These are phyloP conservation scores for Xylaria sp. DNA, from an alignment of 2,329 filamentous ascomycete species.

Conservation along the genomic window DNA sequence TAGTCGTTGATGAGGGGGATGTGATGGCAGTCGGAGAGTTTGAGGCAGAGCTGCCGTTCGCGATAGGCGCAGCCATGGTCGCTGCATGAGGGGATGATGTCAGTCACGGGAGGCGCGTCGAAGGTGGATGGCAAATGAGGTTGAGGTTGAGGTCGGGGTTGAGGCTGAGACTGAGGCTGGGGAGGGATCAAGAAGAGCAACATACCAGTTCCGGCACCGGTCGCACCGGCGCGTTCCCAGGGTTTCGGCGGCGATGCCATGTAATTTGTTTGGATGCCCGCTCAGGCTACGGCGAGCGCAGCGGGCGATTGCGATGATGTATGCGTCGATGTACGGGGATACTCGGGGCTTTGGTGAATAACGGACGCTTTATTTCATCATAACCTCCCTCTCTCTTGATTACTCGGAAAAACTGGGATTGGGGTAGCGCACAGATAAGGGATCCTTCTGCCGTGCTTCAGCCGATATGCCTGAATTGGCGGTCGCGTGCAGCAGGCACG, in stretches of 20 bases:
- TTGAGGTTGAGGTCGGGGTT: slow-evolving; percentile 21
- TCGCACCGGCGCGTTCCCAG: slow-evolving; percentile 83
- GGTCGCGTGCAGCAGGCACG: not conserved
- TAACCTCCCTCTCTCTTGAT: not conserved
- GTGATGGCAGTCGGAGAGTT: slow-evolving; percentile 48
- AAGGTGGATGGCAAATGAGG: slow-evolving; percentile 14
- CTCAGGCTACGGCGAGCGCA: slow-evolving; percentile 19
- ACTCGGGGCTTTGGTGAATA: not conserved
- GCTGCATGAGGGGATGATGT: slow-evolving; percentile 43
- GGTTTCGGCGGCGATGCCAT: slow-evolving; percentile 93
- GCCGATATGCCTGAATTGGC: not conserved
- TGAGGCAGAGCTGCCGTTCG: slow-evolving; percentile 50
- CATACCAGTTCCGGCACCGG: slow-evolving; percentile 52
- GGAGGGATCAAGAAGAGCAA: slow-evolving; percentile 30
- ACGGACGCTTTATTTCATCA: not conserved
- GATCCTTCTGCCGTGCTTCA: not conserved
- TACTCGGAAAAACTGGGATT: not conserved
- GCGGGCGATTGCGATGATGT: slow-evolving; percentile 8
- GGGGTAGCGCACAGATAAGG: not conserved
- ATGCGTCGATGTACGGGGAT: not conserved
- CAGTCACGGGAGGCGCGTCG: slow-evolving; percentile 1
- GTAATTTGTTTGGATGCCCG: slow-evolving; percentile 21
- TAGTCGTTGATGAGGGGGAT: slow-evolving; percentile 47
- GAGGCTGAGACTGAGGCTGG: slow-evolving; percentile 26
- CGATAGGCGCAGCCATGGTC: slow-evolving; percentile 45